Base-by-base conservation (phyloP, 192 early-diverging fungal genomes). In the Backusella mclennaniae region DNA sequence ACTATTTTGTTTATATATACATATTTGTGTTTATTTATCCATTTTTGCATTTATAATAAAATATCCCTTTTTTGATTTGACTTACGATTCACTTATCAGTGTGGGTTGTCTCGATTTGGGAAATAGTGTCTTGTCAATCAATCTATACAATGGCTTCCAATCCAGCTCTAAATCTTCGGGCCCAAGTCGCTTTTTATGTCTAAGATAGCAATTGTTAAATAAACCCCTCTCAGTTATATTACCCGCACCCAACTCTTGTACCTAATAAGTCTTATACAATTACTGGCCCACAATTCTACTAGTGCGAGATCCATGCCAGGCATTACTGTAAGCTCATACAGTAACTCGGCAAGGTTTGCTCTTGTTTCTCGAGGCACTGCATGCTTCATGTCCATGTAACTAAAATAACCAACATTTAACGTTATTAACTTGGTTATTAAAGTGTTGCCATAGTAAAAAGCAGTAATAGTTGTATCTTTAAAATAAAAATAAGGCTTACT, bases 101-200 rank as follows among this genome's bases (percentile, higher is more conserved):
- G 87, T 88, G 80, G 88, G 85, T 71, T 92, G 89, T 84, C 91
- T 85, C 52, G 85, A 80, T 80, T 92, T 92, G 66, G 92, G 91
- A 77, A 92, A 90, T 46, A 89, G 81, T 36, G 85, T 82, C 42
- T 66, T 66, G 23, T 87, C 76, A 56, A 92, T 85, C 69, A 88
- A 79, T 17, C 92, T 87, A 84, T 90, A 95, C 35, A 95, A 75
- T 31, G 91, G 91, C 44, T 89, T 74, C 95, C 95, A 96, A 35
- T 91, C 87, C 35, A 96, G 80, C n/a, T 82, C 76, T 6, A 96
- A 71, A 56, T 89, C 88, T 14, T 90, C 85, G 4, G 84, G 80
- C 4, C 89, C 90, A 21, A 96, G 76, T 73, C 86, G 66, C 23
- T 88, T 84, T 81, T 92, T 87, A 78, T 92, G 91, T 82, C 91